Percentiles rank a stretch among this genome's conserved stretches.
Evolutionary conservation across 2,329 filamentous ascomycete genomes (phyloP).

Genomic region (Penicillium sp.): DNA sequence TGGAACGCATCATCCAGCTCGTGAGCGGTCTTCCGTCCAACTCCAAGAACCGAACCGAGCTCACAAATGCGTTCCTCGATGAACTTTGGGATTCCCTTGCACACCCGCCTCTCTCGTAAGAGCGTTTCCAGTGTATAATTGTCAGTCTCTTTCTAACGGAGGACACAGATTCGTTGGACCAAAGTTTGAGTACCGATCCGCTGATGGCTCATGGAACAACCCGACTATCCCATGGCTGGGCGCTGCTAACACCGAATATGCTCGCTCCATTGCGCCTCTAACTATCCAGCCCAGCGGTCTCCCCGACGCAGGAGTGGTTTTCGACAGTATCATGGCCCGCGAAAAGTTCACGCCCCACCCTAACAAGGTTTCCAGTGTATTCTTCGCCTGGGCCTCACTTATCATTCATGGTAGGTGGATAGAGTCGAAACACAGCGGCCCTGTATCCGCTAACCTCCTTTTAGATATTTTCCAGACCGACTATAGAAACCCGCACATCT

Average conservation of each 20-base stretch:
- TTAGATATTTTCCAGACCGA: conserved; percentile 68
- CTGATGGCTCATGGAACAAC: conserved; percentile 71
- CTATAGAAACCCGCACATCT: conserved; percentile 54
- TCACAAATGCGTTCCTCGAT: conserved; percentile 66
- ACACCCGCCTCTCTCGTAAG: conserved; percentile 66
- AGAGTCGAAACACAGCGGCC: not conserved
- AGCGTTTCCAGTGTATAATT: not conserved
- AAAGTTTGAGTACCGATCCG: conserved; percentile 61
- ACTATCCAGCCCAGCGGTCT: conserved; percentile 59
- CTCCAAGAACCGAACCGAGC: conserved; percentile 57
- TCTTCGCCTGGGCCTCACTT: conserved; percentile 71
- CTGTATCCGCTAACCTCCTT: not conserved
- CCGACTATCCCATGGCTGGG: conserved; percentile 62
- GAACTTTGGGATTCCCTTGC: conserved; percentile 68
- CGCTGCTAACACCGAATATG: conserved; percentile 64
- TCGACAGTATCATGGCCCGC: conserved; percentile 43
- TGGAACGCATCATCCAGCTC: conserved; percentile 68
- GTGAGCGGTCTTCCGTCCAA: conserved; percentile 61
- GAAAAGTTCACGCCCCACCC: conserved; percentile 52
- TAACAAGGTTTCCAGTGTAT: conserved; percentile 67
- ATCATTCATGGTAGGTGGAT: conserved; percentile 61
- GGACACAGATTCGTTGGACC: conserved; percentile 42
- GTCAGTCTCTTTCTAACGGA: conserved; percentile 13
- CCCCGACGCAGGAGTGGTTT: conserved; percentile 58
- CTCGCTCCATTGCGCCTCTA: conserved; percentile 59